Evolutionary conservation across 2,329 filamentous ascomycete species (phyloP), one percentile per base, ranked within the genome.

Genomic region (Fusarium palustre): DNA sequence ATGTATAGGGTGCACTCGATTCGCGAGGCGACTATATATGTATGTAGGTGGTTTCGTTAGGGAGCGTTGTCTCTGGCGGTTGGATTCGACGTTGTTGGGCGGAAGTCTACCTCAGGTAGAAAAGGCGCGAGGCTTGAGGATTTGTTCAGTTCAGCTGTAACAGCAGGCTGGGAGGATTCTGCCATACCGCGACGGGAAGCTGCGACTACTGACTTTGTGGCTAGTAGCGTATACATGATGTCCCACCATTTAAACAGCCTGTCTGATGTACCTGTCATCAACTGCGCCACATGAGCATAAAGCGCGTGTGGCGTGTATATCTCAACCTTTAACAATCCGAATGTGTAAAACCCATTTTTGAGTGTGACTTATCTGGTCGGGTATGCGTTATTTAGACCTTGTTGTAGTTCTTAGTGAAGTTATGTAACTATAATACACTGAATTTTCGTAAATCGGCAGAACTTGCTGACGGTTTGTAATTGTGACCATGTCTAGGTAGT

Each of bases 161-260:
- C 52, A 65, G 30, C 30, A 47, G 59, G 24, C 33, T 61, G 61
- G 67, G 71, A 69, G 73, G 72, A 76, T 76, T 73, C 72, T 76
- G 72, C 66, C 69, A 64, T 57, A 56, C 63, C 66, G 68, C 63
- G 66, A 67, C 53, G 34, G 52, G 56, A 69, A 41, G 18, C 48
- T 52, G 24, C 36, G 28, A 41, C 24, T 39, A 46, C 24, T n/a
- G 3, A 7, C 55, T 33, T n/a, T 50, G 49, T 63, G 45, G 52
- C 39, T 46, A 10, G 6, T 52, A 33, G 24, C n/a, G 18, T 46
- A 54, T 64, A 70, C 15, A 31, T 34, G 13, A 7, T 4, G n/a
- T 16, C 12, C 34, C 34, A 52, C 48, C 13, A 30, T n/a, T 18
- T 24, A 20, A 8, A 22, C 33, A 8, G n/a, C 18, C 5, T 16